These are phyloP conservation scores for Phytopythium delawarense DNA, from an alignment of 352 stramenopile genomes.

Conservation along the genomic window DNA sequence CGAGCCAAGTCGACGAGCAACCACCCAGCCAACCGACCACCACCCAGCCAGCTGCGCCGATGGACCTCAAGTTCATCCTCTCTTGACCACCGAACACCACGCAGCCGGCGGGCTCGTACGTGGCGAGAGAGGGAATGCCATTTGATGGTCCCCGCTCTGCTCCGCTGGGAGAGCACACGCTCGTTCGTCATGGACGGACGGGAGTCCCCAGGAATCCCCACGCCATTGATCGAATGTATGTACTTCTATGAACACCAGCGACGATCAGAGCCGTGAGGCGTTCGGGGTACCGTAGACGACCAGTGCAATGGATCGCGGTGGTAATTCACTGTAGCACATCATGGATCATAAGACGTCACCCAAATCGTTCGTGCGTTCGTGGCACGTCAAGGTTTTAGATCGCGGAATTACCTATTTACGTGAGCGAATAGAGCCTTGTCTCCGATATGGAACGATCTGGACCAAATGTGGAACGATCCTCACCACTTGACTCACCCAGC, in stretches of 20 bases:
- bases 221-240: neutral
- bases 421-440: too few relatives aligned
- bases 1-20: neutral
- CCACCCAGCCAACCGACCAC: neutral
- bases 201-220: neutral
- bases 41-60: neutral
- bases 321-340: too few relatives aligned
- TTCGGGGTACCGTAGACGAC: too few relatives aligned
- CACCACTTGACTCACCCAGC: too few relatives aligned
- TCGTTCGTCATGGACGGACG: neutral
- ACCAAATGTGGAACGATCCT: too few relatives aligned
- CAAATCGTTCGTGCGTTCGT: too few relatives aligned
- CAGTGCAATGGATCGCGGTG: too few relatives aligned
- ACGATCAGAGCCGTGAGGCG: too few relatives aligned
- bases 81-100: neutral
- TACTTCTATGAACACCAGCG: neutral
- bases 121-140: neutral
- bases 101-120: neutral
- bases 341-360: too few relatives aligned
- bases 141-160: neutral
- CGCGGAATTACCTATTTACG: too few relatives aligned
- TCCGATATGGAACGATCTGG: too few relatives aligned
- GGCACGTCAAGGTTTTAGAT: too few relatives aligned
- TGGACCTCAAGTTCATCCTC: constrained; percentile 1
- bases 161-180: neutral